Evolutionary conservation across 768 basidiomycete genomes (phyloP), one percentile per base, ranked within the genome.

Genomic region (Suillus subalutaceus): DNA sequence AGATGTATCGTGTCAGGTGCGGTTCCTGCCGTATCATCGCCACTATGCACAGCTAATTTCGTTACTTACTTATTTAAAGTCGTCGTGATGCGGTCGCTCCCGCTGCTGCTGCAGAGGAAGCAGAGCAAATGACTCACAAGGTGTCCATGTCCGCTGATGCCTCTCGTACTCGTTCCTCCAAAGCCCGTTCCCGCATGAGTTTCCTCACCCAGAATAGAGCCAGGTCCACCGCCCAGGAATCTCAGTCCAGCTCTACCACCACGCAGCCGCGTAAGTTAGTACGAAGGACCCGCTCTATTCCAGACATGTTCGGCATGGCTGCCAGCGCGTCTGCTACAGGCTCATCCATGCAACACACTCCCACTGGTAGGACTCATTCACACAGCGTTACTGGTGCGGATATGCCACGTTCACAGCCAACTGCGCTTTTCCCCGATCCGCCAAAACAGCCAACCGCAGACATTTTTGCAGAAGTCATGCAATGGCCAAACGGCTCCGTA

Each of bases 341-440:
- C 30, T 69, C 68, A 44, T 78, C 64, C 58, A 73, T 68, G 62
- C 75, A 71, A 67, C 77, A 76, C 26, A 70, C 75, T 0, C 69
- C 77, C 5, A 75, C 79, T 1, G 90, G 88, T 48, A 86, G 91
- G 32, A 86, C 83, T 3, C 92, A 93, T 71, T 92, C 92, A 4
- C 89, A 91, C 68, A 92, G 90, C 75, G 91, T 93, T 20, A 93
- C 91, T 1, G 86, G 86, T 2, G 87, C 85, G 15, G 90, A 93
- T 65, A 79, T 86, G 55, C 84, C 86, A 26, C 84, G 85, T 13
- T 77, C 75, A 3, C 70, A 77, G 1, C 50, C 75, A 15, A 65
- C 74, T 4, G 67, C 67, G n/a, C 70, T 76, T 40, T 68, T 76
- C 32, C 65, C 53, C 12, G 74, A 74, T n/a, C 71, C 71, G 32